Base-by-base conservation (phyloP, 495 filamentous ascomycete species). In the Penicillium malachiteum region DNA sequence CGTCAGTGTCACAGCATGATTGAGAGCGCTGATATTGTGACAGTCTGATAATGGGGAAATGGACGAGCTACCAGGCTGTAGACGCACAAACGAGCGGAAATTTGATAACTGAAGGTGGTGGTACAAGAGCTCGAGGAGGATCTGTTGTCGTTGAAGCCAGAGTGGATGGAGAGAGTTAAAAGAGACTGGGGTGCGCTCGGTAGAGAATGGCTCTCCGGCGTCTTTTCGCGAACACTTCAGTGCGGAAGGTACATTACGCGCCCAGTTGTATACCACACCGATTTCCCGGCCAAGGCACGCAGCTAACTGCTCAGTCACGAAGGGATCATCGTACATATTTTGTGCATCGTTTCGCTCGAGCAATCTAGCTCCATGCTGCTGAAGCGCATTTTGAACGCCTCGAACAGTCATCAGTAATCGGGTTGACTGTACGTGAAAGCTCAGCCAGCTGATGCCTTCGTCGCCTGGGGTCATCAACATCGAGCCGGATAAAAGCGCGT, bases 1-100 rank as follows among this genome's bases (percentile, higher is more conserved):
- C 1, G 77, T 83, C 31, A 75, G 56, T 1, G 73, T 63, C 37
- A 79, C 71, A 5, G 79, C 80, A 52, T 83, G 79, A 26, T 64
- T 67, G 31, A 70, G 66, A 52, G 72, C 75, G 8, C 51, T 54
- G 9, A 67, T 62, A 5, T 70, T 68, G 45, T 71, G 60, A 8
- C 58, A 40, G 32, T 76, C 72, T 1, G 72, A 62, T 38, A 67
- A 58, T 4, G 63, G 60, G 13, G 56, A 59, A 21, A 54, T 48
- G 7, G 49, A 59, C 2, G 50, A 37, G 11, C 33, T 11, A 2
- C 50, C 50, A 21, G 55, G 34, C 2, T 58, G 55, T 35, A 71
- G 67, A 13, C 54, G 50, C 11, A 73, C 62, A 17, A 65, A 67
- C 1, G 66, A 54, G 18, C 70, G 66, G 10, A 67, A 67, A 9